Conservation (phyloP, 495 filamentous ascomycete species). For the Podospora pseudopauciseta region DNA sequence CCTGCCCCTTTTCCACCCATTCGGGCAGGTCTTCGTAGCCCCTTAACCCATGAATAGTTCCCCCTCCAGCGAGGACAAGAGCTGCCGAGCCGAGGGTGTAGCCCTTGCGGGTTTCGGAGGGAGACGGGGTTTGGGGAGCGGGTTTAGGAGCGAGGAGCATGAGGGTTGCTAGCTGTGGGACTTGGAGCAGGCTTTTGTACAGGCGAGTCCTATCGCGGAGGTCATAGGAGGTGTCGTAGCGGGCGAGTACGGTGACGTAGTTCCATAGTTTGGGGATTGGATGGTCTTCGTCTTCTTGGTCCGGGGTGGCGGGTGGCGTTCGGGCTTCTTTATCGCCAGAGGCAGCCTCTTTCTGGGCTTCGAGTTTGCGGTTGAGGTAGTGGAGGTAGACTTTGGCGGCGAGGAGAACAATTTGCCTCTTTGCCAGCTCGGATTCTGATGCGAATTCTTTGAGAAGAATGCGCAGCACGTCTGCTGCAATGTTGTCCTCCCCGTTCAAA, state of each 20-base stretch:
- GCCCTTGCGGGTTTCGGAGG: slow-evolving; percentile 72
- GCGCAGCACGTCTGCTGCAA: slow-evolving; percentile 90
- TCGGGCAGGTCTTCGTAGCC: slow-evolving; percentile 77
- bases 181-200: slow-evolving; percentile 76
- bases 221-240: slow-evolving; percentile 93
- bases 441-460: slow-evolving; percentile 80
- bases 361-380: slow-evolving; percentile 62
- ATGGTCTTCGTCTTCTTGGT: slow-evolving; percentile 51
- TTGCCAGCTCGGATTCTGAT: slow-evolving; percentile 78
- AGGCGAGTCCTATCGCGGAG: slow-evolving; percentile 85
- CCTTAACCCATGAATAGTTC: slow-evolving; percentile 61
- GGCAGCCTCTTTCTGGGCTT: slow-evolving; percentile 25
- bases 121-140: slow-evolving; percentile 79
- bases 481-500: slow-evolving; percentile 70
- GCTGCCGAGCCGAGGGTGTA: slow-evolving; percentile 78
- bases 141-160: slow-evolving; percentile 93
- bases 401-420: slow-evolving; percentile 85
- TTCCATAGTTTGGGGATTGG: slow-evolving; percentile 74
- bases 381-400: slow-evolving; percentile 94
- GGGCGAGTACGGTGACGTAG: slow-evolving; percentile 77
- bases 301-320: background rate
- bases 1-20: slow-evolving; percentile 77
- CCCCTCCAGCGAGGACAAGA: slow-evolving; percentile 74
- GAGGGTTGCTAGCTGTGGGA: slow-evolving; percentile 81
- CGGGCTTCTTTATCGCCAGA: background rate